Evolutionary conservation across 1,139 yeast species (phyloP), one percentile per base, ranked within the genome.

Genomic region (Sugiyamaella novakii): DNA sequence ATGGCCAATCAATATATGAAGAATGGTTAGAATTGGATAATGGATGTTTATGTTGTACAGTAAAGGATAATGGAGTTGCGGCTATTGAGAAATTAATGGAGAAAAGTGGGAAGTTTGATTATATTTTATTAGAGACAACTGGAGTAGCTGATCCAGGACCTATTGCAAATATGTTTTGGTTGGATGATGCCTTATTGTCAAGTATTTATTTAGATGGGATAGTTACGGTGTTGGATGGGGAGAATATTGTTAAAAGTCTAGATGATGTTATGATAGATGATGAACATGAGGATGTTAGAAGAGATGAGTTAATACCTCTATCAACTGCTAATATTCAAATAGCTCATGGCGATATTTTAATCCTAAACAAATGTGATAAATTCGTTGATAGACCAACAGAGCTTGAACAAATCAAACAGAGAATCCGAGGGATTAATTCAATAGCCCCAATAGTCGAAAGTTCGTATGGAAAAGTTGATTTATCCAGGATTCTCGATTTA

Each of bases 101-200:
- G 43, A 77, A 83, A 43, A 79, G 84, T 34, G 84, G 83, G 12
- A 77, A 77, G 48, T 91, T 92, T 52, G 98, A 94, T 65, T 87
- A 92, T 62, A 89, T 92, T 22, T 67, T 92, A 22, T 71, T 94
- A 49, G 99, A 92, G 64, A 94, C 99, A 0, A 88, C 97, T 0
- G 99, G 99, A 0, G 76, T 94, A n/a, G 98, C 99, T 0, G 98
- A 92, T 64, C 98, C 98, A 0, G 97, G 72, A 5, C 98, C 98
- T 0, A 88, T 92, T 30, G 96, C 97, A 6, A 81, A 83, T 58
- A 92, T 92, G 96, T 92, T 92, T 67, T 92, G 98, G 98, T 74
- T 91, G 34, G 98, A 92, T 65, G 94, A 87, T 29, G 97, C 92
- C 0, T 72, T 92, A 49, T 77, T 84, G 10, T 83, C 96, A 5